phyloP scores from a whole-genome alignment of 345 rosid species.

The Populus simonii region DNA sequence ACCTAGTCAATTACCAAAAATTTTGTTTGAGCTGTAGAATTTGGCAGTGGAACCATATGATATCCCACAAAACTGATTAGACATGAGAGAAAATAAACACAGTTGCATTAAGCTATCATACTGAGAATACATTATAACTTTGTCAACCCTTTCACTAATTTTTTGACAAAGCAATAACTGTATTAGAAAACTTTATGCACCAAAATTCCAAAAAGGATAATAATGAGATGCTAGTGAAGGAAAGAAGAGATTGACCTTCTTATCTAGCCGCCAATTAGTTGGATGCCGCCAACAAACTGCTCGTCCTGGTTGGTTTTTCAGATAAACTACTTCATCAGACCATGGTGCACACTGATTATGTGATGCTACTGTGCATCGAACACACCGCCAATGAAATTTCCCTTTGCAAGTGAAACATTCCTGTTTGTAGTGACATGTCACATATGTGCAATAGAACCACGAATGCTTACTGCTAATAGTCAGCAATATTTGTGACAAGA shows the following conservation, averaged over 20 bases:
- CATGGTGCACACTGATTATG: slow-evolving; percentile 84
- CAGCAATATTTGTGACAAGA: background rate
- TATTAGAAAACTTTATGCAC: background rate
- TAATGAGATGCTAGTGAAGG: slow-evolving; percentile 27
- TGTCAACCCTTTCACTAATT: background rate
- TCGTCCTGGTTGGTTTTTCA: slow-evolving; percentile 53
- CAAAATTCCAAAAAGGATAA: background rate
- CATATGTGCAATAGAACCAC: background rate
- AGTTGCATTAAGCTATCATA: background rate
- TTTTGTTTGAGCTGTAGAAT: background rate
- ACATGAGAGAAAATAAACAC: background rate
- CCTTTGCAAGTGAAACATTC: slow-evolving; percentile 73
- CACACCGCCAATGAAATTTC: slow-evolving; percentile 67
- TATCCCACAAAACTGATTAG: background rate
- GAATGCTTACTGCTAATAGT: background rate
- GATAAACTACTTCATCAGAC: slow-evolving; percentile 56
- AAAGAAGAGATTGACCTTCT: slow-evolving; percentile 70
- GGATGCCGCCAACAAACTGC: slow-evolving; percentile 95
- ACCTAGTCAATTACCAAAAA: background rate
- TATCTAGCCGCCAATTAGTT: slow-evolving; percentile 60
- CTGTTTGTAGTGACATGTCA: slow-evolving; percentile 35
- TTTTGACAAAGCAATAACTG: background rate
- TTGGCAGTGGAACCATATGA: background rate
- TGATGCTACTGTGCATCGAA: slow-evolving; percentile 61
- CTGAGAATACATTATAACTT: background rate